Base-by-base conservation (phyloP, 805 yeast genomes). In the Pichia manshurica region DNA sequence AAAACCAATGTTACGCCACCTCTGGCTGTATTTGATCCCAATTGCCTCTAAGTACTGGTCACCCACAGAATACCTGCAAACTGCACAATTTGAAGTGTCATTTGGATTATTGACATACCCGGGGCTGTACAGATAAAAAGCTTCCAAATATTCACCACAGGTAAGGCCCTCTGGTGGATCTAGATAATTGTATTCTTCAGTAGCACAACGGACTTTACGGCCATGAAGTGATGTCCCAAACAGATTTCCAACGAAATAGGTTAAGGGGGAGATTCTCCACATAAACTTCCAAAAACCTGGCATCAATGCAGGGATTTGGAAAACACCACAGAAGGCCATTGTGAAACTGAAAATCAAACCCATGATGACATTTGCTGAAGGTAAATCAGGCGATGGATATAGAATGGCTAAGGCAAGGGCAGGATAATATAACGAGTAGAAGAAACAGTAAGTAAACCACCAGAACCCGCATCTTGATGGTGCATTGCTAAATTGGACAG, bases 231-330 rank as follows among this genome's bases (percentile, higher is more conserved):
- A 65, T 22, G 67, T 70, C 39, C 81, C 68, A 51, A 83, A 69
- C 45, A 78, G 71, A 40, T 55, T 59, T 53, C 78, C 79, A 49
- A 86, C 69, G 62, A 82, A 77, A 60, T 87, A 87, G 1, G 91
- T 84, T 65, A 75, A 75, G 9, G 85, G 95, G 22, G 87, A 81
- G 19, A 72, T 73, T 55, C 84, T 76, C 76, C 84, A 82, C 89
- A 87, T 84, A 62, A 84, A 87, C 41, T 77, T 79, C 95, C 95
- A 87, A 70, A 87, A 87, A 1, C 86, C 81, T 12, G 95, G 93
- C 81, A 85, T 75, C 45, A 71, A 65, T 3, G 51, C 36, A 6
- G 66, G 66, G 16, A 81, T 78, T 58, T 81, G 87, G 50, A 81
- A 69, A 48, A 83, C 82, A 68, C 90, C 88, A 62, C 85, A 74